Conservation (phyloP, 192 early-diverging fungal species). For the Coemansia sp. region DNA sequence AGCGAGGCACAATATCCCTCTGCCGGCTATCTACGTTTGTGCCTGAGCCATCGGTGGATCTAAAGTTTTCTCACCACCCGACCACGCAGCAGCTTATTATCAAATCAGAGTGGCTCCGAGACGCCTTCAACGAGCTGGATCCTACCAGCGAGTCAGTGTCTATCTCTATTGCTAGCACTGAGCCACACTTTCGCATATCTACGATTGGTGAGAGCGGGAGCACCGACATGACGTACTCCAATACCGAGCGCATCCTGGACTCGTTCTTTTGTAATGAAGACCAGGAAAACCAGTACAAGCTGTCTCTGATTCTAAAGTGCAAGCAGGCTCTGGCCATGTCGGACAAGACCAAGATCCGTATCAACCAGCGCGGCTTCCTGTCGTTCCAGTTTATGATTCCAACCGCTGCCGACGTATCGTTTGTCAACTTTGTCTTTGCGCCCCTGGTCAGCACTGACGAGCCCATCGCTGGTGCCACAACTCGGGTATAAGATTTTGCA, state of each 20-base stretch:
- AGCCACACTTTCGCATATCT: slow-evolving; percentile 58
- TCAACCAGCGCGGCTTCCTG: slow-evolving; percentile 59
- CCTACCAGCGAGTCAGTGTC: slow-evolving; percentile 55
- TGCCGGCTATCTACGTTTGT: slow-evolving; percentile 58
- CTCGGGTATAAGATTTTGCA: neutral
- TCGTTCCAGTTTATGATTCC: slow-evolving; percentile 61
- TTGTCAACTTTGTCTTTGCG: slow-evolving; percentile 54
- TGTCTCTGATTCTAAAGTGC: slow-evolving; percentile 48
- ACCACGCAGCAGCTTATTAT: slow-evolving; percentile 60
- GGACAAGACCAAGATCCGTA: slow-evolving; percentile 57
- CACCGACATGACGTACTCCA: slow-evolving; percentile 61
- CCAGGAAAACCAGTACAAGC: slow-evolving; percentile 52
- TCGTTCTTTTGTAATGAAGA: slow-evolving; percentile 57
- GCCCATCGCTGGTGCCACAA: neutral
- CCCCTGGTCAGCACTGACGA: slow-evolving; percentile 39
- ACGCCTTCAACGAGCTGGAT: slow-evolving; percentile 64
- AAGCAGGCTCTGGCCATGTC: slow-evolving; percentile 58
- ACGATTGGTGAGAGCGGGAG: slow-evolving; percentile 56
- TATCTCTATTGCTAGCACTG: slow-evolving; percentile 43
- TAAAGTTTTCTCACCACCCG: slow-evolving; percentile 44
- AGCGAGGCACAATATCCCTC: slow-evolving; percentile 57
- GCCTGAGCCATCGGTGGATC: slow-evolving; percentile 43
- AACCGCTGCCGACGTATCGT: slow-evolving; percentile 49
- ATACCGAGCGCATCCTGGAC: slow-evolving; percentile 59
- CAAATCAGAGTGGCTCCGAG: slow-evolving; percentile 58